Percentiles rank a stretch among this genome's conserved stretches.
Evolutionary conservation across 176 grass and related monocot genomes (phyloP).

Genomic region (Cocos nucifera): DNA sequence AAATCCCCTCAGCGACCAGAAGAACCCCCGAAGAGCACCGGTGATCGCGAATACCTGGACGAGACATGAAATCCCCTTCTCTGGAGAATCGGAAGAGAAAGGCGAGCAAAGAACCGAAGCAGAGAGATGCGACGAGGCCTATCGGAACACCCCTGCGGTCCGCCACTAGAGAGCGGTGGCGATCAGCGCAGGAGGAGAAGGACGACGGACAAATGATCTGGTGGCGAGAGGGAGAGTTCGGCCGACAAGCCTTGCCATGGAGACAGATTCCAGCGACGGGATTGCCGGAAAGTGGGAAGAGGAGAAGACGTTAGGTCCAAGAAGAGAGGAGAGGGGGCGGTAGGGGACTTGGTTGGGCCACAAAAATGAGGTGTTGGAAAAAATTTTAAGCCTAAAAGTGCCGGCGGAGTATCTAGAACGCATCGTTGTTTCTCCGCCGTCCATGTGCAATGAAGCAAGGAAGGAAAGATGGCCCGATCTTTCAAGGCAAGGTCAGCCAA

Average conservation of each 20-base stretch:
- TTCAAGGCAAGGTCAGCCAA: no score
- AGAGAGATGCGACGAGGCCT: conserved; percentile 1
- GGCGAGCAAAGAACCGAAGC: conserved; percentile 10
- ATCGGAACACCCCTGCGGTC: neutral
- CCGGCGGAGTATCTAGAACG: no score
- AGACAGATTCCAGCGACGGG: no score
- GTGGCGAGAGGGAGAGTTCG: conserved; percentile 55
- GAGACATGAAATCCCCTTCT: conserved; percentile 27
- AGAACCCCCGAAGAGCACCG: conserved; percentile 28
- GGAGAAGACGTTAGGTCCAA: no score
- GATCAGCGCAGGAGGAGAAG: neutral
- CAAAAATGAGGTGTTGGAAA: no score
- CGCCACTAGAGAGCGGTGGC: conserved; percentile 2
- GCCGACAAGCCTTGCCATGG: conserved; percentile 67
- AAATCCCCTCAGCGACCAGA: conserved; percentile 17
- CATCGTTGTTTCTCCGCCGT: no score
- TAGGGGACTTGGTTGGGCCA: no score
- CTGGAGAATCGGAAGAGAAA: conserved; percentile 10
- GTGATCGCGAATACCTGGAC: conserved; percentile 13
- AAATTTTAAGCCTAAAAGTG: no score
- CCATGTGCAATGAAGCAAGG: no score
- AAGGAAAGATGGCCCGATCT: no score
- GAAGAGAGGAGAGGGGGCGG: no score
- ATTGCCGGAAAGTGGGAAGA: neutral
- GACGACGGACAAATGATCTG: conserved; percentile 19